Conservation (phyloP, 768 basidiomycete genomes). For the Suillus luteus region DNA sequence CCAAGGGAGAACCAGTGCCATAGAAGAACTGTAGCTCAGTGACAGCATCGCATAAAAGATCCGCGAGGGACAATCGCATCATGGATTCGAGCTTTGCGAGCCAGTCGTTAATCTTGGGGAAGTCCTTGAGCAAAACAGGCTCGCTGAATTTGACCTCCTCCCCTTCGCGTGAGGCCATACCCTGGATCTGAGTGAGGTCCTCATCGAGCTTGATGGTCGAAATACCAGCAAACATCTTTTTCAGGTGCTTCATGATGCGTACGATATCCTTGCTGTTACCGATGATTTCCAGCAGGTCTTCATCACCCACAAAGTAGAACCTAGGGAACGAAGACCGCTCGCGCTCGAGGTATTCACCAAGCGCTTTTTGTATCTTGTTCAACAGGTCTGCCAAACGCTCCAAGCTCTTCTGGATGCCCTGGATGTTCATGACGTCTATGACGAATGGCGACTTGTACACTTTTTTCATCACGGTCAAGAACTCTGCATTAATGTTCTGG, state of each 20-base stretch:
- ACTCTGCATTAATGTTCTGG: constrained; percentile 98
- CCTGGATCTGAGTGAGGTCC: constrained; percentile 83
- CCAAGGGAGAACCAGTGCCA: constrained; percentile 59
- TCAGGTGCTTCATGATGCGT: constrained; percentile 98
- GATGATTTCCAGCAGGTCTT: constrained; percentile 97
- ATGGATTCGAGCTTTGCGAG: constrained; percentile 86
- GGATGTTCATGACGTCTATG: constrained; percentile 94
- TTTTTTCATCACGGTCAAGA: constrained; percentile 98
- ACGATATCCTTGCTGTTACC: constrained; percentile 99
- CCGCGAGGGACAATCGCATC: constrained; percentile 90
- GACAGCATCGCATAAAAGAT: constrained; percentile 78
- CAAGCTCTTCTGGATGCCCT: constrained; percentile 93
- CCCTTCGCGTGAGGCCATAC: constrained; percentile 94
- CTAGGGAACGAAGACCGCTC: constrained; percentile 98
- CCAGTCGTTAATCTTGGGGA: constrained; percentile 99
- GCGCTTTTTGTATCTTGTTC: constrained; percentile 98
- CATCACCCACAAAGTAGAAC: constrained; percentile 99
- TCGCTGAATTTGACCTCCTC: constrained; percentile 87
- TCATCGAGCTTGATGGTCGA: constrained; percentile 88
- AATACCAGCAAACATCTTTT: constrained; percentile 99
- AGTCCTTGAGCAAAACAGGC: constrained; percentile 88
- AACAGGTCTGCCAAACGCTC: constrained; percentile 95
- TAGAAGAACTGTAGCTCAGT: constrained; percentile 82
- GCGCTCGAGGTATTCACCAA: constrained; percentile 97
- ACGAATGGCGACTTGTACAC: constrained; percentile 99